Evolutionary conservation across 2,329 filamentous ascomycete species (phyloP), one percentile per base, ranked within the genome.

Genomic region (Trichoderma citrinoviride): DNA sequence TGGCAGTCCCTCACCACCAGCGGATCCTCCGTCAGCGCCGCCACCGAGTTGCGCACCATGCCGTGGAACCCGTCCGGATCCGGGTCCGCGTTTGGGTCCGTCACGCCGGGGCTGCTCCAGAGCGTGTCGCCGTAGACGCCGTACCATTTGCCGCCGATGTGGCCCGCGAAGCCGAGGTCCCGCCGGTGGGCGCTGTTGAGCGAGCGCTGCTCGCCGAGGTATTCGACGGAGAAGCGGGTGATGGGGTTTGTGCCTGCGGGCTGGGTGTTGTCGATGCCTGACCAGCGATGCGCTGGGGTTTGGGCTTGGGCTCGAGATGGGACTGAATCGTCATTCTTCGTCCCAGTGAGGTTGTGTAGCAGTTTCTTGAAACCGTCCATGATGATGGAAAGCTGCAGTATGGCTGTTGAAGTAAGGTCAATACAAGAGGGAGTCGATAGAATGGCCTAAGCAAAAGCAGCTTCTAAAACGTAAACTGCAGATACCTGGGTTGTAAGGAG

Each of bases 21-120:
- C 2, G 77, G 74, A 61, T 78, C 70, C 19, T 75, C 70, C 0
- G 75, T 78, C 62, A 74, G 65, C 1, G 69, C 69, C 1, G 77
- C 78, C 5, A 78, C 66, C 4, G 77, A 71, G 62, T 79, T 74
- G 7, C 78, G 71, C 1, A 79, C 78, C 74, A 79, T 77, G 23
- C 77, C 78, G 27, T 79, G 74, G 49, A 80, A 79, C 0, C 76
- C 75, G 0, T 71, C 67, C 49, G 57, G 66, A 29, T 77, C 67
- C 7, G 60, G 66, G 27, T 77, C 73, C 5, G 70, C 29, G 2
- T 65, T 65, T 0, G 73, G 71, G n/a, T 78, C 70, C 1, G 68
- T 73, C 3, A 79, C 72, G 0, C 75, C 76, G 1, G 69, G 60
- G 0, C 70, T 72, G 47, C 75, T 76, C 74, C 77, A 80, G 1